Conservation (phyloP, 2,329 filamentous ascomycete genomes). For the Colletotrichum eleusines region DNA sequence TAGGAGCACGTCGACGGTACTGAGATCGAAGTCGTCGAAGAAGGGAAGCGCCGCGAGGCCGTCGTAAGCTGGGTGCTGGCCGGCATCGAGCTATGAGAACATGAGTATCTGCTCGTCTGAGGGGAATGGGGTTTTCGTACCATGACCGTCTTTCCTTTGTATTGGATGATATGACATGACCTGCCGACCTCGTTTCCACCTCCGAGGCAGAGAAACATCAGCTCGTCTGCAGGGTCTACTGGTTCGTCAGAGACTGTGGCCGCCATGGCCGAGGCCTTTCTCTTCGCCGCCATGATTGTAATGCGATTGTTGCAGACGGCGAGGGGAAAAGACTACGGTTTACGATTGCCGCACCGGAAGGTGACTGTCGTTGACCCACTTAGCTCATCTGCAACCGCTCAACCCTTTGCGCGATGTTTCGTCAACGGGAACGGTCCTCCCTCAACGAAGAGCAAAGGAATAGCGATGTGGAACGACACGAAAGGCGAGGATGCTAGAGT, state of each 20-base stretch:
- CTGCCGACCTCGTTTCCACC: constrained; percentile 97
- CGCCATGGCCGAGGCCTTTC: constrained; percentile 83
- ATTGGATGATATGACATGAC: constrained; percentile 97
- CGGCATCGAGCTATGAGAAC: constrained; percentile 84
- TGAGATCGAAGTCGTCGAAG: constrained; percentile 98
- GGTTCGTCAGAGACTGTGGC: constrained; percentile 77
- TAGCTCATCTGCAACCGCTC: constrained; percentile 24
- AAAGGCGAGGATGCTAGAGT: constrained; percentile 10
- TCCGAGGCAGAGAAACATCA: constrained; percentile 93
- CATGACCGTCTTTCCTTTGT: constrained; percentile 99
- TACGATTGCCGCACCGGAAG: constrained; percentile 5
- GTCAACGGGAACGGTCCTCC: constrained; percentile 5
- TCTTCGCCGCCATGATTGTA: constrained; percentile 85
- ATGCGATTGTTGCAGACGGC: constrained; percentile 27
- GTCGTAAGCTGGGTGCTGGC: constrained; percentile 96
- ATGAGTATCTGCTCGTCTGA: neutral
- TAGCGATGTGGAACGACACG: constrained; percentile 20
- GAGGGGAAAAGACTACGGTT: neutral
- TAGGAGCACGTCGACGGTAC: constrained; percentile 94
- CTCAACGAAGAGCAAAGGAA: neutral
- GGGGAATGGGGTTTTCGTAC: constrained; percentile 60
- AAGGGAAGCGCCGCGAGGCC: constrained; percentile 94
- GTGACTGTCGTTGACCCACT: constrained; percentile 2
- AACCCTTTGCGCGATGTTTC: neutral
- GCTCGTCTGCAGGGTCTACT: constrained; percentile 91